A percentile compares a stretch with the other conserved stretches of the same genome.
phyloP scores from a whole-genome alignment of 495 filamentous ascomycete species.

The Echria macrotheca region DNA sequence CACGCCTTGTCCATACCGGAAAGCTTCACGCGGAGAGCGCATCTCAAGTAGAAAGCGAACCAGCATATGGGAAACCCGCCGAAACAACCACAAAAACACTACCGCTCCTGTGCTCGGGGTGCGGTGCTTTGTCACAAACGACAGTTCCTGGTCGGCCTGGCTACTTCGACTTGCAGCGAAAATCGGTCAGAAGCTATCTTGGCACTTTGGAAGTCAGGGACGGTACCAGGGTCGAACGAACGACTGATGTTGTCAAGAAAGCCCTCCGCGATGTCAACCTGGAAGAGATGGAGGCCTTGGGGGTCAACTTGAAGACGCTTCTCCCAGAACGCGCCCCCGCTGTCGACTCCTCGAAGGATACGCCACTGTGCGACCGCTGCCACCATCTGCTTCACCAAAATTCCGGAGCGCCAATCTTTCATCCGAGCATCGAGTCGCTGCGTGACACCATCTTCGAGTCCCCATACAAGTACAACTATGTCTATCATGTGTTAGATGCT shows the following conservation, averaged over 20 bases:
- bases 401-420: slow-evolving; percentile 59
- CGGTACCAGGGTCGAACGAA: slow-evolving; percentile 13
- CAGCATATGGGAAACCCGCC: too few relatives aligned
- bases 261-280: slow-evolving; percentile 36
- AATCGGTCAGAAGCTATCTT: slow-evolving; percentile 43
- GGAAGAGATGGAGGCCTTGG: slow-evolving; percentile 37
- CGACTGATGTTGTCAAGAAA: slow-evolving; percentile 35
- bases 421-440: slow-evolving; percentile 74
- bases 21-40: slow-evolving; percentile 26
- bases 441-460: slow-evolving; percentile 77
- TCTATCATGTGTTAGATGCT: slow-evolving; percentile 97
- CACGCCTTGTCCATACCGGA: slow-evolving; percentile 20
- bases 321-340: too few relatives aligned
- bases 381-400: slow-evolving; percentile 74
- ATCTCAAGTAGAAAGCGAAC: too few relatives aligned
- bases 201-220: slow-evolving; percentile 20
- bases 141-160: slow-evolving; percentile 64
- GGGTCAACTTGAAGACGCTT: slow-evolving; percentile 35
- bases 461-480: slow-evolving; percentile 79
- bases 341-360: slow-evolving; percentile 2
- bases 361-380: slow-evolving; percentile 77
- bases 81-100: slow-evolving; percentile 29
- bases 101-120: slow-evolving; percentile 72
- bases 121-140: slow-evolving; percentile 78
- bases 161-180: slow-evolving; percentile 61